Evolutionary conservation across 305 asterid genomes (phyloP).

Genomic region (Solanum hybrid): DNA sequence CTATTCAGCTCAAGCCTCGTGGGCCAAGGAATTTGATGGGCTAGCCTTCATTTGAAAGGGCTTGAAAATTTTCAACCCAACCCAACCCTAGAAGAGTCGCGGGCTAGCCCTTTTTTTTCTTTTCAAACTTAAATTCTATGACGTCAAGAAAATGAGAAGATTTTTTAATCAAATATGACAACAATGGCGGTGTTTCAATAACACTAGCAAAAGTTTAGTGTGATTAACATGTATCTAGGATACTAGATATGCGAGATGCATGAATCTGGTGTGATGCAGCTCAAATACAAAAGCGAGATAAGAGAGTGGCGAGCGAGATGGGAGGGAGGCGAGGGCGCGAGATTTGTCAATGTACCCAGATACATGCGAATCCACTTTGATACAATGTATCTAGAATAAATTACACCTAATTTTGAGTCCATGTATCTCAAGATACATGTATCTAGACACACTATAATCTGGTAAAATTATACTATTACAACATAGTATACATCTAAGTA

Average conservation of each 20-base stretch:
- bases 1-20: neutral
- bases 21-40: neutral
- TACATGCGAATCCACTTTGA: neutral
- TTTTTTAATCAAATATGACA: neutral
- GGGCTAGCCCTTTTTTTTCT: neutral
- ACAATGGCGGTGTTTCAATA: neutral
- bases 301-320: neutral
- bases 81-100: neutral
- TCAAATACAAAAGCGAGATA: neutral
- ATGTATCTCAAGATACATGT: neutral
- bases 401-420: neutral
- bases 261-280: neutral
- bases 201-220: neutral
- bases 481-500: no score
- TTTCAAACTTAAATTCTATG: neutral
- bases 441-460: neutral
- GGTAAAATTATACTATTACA: no score
- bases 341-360: neutral
- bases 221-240: neutral
- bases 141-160: neutral
- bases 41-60: neutral
- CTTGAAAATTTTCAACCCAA: no score
- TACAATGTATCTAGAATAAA: no score
- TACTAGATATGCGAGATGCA: neutral
- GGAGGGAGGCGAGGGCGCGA: neutral